A percentile compares a stretch with the other conserved stretches of the same genome.
phyloP scores from a whole-genome alignment of 805 yeast genomes.

The Starmerella sirachaensis region DNA sequence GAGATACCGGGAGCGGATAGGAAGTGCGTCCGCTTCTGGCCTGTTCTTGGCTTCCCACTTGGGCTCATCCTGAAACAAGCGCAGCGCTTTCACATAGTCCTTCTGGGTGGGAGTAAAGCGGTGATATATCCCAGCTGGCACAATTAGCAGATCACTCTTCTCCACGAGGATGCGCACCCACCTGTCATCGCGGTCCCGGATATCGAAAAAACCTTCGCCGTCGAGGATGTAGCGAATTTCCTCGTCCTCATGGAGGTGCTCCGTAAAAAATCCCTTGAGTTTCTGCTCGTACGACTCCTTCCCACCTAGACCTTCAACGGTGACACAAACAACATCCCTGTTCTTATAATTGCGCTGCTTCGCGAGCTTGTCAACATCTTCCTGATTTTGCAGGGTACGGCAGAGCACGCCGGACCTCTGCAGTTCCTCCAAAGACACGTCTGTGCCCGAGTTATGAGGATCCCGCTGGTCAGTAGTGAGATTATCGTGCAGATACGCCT shows the following conservation, averaged over 20 bases:
- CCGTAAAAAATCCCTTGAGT: conserved; percentile 58
- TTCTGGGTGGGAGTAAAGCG: conserved; percentile 65
- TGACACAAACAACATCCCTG: conserved; percentile 58
- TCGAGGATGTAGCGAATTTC: conserved; percentile 83
- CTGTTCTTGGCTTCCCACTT: conserved; percentile 50
- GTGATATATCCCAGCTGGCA: conserved; percentile 92
- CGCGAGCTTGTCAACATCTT: conserved; percentile 57
- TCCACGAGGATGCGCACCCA: conserved; percentile 70
- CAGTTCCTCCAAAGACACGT: conserved; percentile 41
- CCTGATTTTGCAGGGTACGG: conserved; percentile 37
- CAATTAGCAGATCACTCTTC: conserved; percentile 45
- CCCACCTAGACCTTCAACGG: conserved; percentile 48
- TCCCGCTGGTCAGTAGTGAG: conserved; percentile 21
- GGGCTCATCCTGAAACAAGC: conserved; percentile 88
- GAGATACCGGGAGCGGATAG: conserved; percentile 10
- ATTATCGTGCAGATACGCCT: conserved; percentile 21
- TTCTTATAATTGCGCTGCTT: conserved; percentile 61
- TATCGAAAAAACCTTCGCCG: conserved; percentile 88
- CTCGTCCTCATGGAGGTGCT: conserved; percentile 93
- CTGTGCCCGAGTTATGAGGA: conserved; percentile 39
- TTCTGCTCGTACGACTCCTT: conserved; percentile 49
- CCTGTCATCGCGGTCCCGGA: conserved; percentile 45
- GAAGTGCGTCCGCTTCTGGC: conserved; percentile 9
- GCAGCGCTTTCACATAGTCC: conserved; percentile 59
- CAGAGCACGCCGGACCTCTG: conserved; percentile 57